A percentile compares a stretch with the other conserved stretches of the same genome.
Evolutionary conservation across 192 early-diverging fungal species (phyloP).

Genomic region (Thoreauomyces humboldtii): DNA sequence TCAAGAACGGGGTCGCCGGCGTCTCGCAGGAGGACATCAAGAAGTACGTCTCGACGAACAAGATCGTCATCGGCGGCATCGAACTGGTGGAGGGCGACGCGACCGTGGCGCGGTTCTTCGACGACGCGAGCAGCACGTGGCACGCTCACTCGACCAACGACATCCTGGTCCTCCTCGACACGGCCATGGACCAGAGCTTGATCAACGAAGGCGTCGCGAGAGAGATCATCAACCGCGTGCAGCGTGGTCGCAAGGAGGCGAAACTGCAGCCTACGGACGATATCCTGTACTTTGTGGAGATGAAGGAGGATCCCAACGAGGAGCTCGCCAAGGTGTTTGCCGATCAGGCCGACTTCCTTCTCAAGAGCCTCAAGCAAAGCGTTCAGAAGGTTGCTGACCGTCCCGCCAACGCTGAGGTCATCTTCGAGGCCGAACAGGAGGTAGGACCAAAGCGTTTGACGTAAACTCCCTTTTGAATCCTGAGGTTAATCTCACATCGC

Average conservation of each 20-base stretch:
- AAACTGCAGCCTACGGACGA: conserved; percentile 84
- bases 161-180: conserved; percentile 85
- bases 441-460: conserved; percentile 22
- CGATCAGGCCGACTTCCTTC: conserved; percentile 70
- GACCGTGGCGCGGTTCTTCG: conserved; percentile 80
- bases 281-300: conserved; percentile 77
- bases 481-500: not conserved
- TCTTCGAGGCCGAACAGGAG: conserved; percentile 86
- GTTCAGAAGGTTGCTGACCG: conserved; percentile 41
- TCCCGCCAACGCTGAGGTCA: conserved; percentile 39
- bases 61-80: conserved; percentile 77
- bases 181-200: conserved; percentile 73
- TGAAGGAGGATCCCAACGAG: conserved; percentile 68
- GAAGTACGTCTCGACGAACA: conserved; percentile 66
- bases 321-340: conserved; percentile 69
- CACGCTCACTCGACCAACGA: conserved; percentile 78
- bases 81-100: conserved; percentile 79
- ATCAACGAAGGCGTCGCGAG: conserved; percentile 88
- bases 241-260: conserved; percentile 95
- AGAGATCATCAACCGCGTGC: conserved; percentile 95
- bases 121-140: conserved; percentile 56
- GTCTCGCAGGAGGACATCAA: conserved; percentile 76
- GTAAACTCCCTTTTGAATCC: not conserved
- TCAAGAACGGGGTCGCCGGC: conserved; percentile 78
- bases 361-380: conserved; percentile 70